A percentile compares a stretch with the other conserved stretches of the same genome.
These are phyloP conservation scores for Fraxinus greggii DNA, from an alignment of 305 asterid genomes.

Conservation along the genomic window DNA sequence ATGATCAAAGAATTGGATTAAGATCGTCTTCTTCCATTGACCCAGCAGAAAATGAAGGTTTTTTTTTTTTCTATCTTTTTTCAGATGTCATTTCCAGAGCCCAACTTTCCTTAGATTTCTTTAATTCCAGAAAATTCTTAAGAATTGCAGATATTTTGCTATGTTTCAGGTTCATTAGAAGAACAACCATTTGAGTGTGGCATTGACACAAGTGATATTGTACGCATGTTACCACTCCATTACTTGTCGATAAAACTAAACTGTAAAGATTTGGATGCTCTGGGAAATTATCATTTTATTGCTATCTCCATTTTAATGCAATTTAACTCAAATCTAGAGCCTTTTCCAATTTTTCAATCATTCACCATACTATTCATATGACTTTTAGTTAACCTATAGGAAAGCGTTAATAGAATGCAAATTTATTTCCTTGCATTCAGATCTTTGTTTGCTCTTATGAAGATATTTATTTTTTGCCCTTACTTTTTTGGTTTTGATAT, in stretches of 20 bases:
- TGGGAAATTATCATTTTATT: conserved; percentile 6
- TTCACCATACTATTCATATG: conserved; percentile 8
- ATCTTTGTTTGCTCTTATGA: conserved; percentile 13
- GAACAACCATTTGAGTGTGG: conserved; percentile 30
- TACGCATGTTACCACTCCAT: conserved; percentile 29
- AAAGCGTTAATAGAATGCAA: not conserved
- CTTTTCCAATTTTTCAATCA: conserved; percentile 5
- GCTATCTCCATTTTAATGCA: not conserved
- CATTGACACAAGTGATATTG: conserved; percentile 39
- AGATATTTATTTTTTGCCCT: conserved; percentile 18
- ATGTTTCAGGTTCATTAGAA: conserved; percentile 44
- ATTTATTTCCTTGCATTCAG: not conserved
- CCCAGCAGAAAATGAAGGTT: conserved; percentile 38
- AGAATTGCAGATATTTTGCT: conserved; percentile 19
- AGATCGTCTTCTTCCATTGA: conserved; percentile 30
- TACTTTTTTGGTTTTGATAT: conserved; percentile 1
- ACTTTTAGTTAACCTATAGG: not conserved
- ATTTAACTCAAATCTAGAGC: conserved; percentile 12
- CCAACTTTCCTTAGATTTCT: conserved; percentile 19
- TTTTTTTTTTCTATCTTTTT: not conserved
- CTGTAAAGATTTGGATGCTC: conserved; percentile 4
- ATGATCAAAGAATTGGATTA: conserved; percentile 35
- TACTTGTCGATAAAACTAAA: not conserved
- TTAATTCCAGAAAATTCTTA: conserved; percentile 20
- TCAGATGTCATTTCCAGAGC: conserved; percentile 13